Evolutionary conservation across 768 basidiomycete species (phyloP), one percentile per base, ranked within the genome.

Genomic region (Mycena galericulata): DNA sequence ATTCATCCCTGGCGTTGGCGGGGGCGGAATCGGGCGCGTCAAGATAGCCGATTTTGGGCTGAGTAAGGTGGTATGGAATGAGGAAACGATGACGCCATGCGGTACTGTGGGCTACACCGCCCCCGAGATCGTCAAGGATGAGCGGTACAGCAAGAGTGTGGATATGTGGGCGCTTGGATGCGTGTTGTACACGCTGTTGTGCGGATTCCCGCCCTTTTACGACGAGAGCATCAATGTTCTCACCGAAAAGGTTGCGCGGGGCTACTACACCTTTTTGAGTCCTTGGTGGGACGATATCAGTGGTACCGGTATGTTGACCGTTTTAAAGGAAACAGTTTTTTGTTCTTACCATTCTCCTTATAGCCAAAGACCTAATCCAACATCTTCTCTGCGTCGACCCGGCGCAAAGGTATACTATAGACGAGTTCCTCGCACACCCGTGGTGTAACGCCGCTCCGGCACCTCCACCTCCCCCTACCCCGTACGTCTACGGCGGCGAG

Each of bases 131-230:
- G 98, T 99, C 74, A 99, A 98, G 81, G 98, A 99, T 76, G 97
- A 99, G 82, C 88, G 96, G 30, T 97, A 97, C 78, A 93, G 90
- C 78, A 97, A 96, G 81, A 95, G 93, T 75, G 97, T 99, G 61
- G 98, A 99, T 77, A 98, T 99, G 98, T 99, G 98, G 98, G 98
- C 98, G 2, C 83, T 99, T 40, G 98, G 98, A 43, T 99, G 98
- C 79, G 98, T 99, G n/a, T 86, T 99, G 1, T 99, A 99, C 82
- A 99, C 98, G 2, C 86, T 99, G 2, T 90, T 99, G 22, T 99
- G 98, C 74, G 98, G 98, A 58, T 98, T 98, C 80, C 94, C 93
- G 50, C 98, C 98, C 1, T 99, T 99, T 83, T 99, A 99, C 80
- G 98, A 99, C 72, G 98, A 99, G 79, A 97, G 94, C 76, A 99